Base-by-base conservation (phyloP, 192 early-diverging fungal genomes). In the Mycoemilia scoparia region DNA sequence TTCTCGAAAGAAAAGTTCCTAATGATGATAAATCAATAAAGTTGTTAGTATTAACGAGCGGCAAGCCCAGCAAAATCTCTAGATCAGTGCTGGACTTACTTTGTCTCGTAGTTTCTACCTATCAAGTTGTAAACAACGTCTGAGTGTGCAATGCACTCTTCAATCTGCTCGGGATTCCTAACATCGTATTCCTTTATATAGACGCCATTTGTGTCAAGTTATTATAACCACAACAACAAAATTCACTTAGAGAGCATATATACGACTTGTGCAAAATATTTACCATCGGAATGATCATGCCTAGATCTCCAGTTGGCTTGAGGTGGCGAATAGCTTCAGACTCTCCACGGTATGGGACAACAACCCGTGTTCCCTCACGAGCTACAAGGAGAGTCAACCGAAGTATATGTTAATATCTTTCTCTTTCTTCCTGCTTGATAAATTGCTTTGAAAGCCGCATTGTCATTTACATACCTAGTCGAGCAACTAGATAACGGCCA, bases 81-180 rank as follows among this genome's bases (percentile, higher is more conserved):
- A 16, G 36, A 72, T 82, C n/a, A n/a, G n/a, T n/a, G n/a, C n/a
- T n/a, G n/a, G n/a, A n/a, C n/a, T n/a, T n/a, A n/a, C n/a, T 85
- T 87, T 36, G 93, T 91, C 35, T 74, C 72, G 40, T 77, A 90
- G 65, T 86, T 81, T 47, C 78, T 72, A 8, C 87, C 93, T 36
- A 97, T 77, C 33, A 88, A 70, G 53, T 97, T 97, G 57, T 87
- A 83, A 39, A 97, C 88, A 27, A 83, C 74, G 46, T 97, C 93
- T 16, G 86, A 87, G 63, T 97, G 80, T 40, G 79, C 79, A 24
- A 97, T 69, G 47, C 70, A 73, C 50, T 84, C 81, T 19, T 66
- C 66, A 39, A 97, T 73, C 44, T 72, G 68, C 26, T 79, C 70
- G 33, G 82, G 77, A 60, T 97, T 83, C 38, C 79, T 74, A 24